Evolutionary conservation across 352 stramenopile genomes (phyloP).

Genomic region (Halophytophthora polymorphica): DNA sequence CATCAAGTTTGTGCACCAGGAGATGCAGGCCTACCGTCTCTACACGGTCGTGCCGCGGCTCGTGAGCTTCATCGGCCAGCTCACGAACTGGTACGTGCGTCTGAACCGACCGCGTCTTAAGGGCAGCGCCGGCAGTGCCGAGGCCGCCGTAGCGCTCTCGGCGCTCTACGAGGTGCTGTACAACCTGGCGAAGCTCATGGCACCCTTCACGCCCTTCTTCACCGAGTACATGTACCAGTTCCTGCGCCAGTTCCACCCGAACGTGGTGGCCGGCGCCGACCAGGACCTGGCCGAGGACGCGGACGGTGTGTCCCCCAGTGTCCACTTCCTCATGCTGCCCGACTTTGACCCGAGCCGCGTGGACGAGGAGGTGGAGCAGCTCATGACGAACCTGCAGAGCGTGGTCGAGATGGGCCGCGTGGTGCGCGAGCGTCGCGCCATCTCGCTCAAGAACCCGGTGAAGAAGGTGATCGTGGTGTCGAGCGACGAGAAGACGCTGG

Average conservation of each 20-base stretch:
- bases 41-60: slow-evolving; percentile 99
- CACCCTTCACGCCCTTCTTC: slow-evolving; percentile 99
- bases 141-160: slow-evolving; percentile 82
- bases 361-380: slow-evolving; percentile 91
- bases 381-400: slow-evolving; percentile 95
- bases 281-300: slow-evolving; percentile 88
- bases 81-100: slow-evolving; percentile 99
- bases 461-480: slow-evolving; percentile 96
- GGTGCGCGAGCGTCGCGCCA: slow-evolving; percentile 95
- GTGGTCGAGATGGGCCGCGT: slow-evolving; percentile 97
- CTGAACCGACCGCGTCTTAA: slow-evolving; percentile 98
- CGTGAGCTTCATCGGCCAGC: slow-evolving; percentile 97
- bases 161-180: slow-evolving; percentile 99
- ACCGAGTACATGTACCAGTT: slow-evolving; percentile 99
- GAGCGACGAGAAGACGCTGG: slow-evolving; percentile 75
- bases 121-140: slow-evolving; percentile 88
- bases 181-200: slow-evolving; percentile 95
- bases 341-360: slow-evolving; percentile 91
- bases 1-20: slow-evolving; percentile 96
- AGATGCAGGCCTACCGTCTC: slow-evolving; percentile 98
- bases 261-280: slow-evolving; percentile 56
- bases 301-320: slow-evolving; percentile 90
- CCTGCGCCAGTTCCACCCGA: slow-evolving; percentile 94
- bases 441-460: slow-evolving; percentile 97
- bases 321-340: slow-evolving; percentile 96